These are phyloP conservation scores for Teratosphaeriaceae sp. DNA, from an alignment of 2,329 filamentous ascomycete species.

Conservation along the genomic window DNA sequence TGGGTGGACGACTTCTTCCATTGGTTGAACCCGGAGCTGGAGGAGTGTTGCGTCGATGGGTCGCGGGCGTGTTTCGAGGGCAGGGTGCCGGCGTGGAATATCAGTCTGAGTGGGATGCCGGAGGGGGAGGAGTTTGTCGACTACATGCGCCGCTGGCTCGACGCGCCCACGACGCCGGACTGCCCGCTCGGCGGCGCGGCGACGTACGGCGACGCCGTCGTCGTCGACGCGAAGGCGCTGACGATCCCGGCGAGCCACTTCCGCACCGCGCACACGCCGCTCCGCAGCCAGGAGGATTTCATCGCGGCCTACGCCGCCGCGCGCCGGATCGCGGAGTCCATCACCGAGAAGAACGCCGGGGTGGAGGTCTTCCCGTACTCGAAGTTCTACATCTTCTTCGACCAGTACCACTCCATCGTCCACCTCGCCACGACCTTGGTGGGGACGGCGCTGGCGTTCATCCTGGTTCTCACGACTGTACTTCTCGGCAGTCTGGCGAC, in stretches of 20 bases:
- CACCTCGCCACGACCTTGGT: constrained; percentile 72
- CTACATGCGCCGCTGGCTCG: constrained; percentile 78
- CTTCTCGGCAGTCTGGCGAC: constrained; percentile 81
- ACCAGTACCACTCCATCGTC: constrained; percentile 87
- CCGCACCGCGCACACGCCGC: constrained; percentile 78
- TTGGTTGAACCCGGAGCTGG: constrained; percentile 86
- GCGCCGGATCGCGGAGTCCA: constrained; percentile 74
- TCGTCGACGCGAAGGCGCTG: constrained; percentile 61
- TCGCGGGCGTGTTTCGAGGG: constrained; percentile 65
- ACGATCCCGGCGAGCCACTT: constrained; percentile 83
- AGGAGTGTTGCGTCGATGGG: constrained; percentile 66
- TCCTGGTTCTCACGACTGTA: constrained; percentile 70
- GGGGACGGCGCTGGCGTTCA: constrained; percentile 75
- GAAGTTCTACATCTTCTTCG: constrained; percentile 98
- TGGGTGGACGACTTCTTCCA: constrained; percentile 97
- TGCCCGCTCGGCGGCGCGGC: constrained; percentile 87
- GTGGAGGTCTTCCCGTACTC: constrained; percentile 93
- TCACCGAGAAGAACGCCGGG: constrained; percentile 65
- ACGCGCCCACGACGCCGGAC: constrained; percentile 69
- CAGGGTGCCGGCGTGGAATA: constrained; percentile 78
- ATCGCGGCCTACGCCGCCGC: constrained; percentile 86
- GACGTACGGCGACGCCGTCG: constrained; percentile 76
- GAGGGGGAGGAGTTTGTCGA: constrained; percentile 84
- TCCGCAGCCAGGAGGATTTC: constrained; percentile 85
- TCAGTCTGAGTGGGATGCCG: constrained; percentile 84